phyloP scores from a whole-genome alignment of 2,329 filamentous ascomycete species.

The Penicillium sp. region DNA sequence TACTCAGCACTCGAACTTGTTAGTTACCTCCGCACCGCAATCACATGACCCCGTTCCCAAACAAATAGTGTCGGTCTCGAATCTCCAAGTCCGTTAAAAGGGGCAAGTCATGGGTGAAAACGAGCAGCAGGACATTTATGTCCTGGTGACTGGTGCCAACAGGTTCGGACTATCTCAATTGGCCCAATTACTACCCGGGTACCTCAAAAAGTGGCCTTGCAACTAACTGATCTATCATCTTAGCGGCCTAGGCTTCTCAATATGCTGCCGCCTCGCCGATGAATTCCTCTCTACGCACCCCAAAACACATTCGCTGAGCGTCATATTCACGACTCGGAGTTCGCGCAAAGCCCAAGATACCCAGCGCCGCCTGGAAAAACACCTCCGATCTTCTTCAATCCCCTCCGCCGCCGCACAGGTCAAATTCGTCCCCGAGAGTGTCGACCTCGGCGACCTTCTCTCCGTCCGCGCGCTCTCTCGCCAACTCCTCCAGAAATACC shows the following conservation, averaged over 20 bases:
- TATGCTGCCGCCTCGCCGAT: slow-evolving; percentile 79
- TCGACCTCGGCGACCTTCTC: slow-evolving; percentile 55
- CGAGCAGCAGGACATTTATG: slow-evolving; percentile 35
- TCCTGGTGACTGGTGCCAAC: slow-evolving; percentile 80
- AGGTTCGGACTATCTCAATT: slow-evolving; percentile 54
- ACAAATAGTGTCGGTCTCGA: slow-evolving; percentile 4
- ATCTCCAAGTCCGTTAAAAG: slow-evolving; percentile 3
- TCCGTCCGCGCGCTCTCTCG: slow-evolving; percentile 53
- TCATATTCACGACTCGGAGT: slow-evolving; percentile 80
- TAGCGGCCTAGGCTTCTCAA: slow-evolving; percentile 83
- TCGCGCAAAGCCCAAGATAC: slow-evolving; percentile 69
- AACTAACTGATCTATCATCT: slow-evolving; percentile 7
- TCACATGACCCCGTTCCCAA: slow-evolving; percentile 13
- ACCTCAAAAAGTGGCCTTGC: neutral
- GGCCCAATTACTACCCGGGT: neutral
- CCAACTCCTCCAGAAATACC: slow-evolving; percentile 50
- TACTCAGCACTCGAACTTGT: neutral
- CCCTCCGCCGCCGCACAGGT: slow-evolving; percentile 43
- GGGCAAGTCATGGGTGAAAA: slow-evolving; percentile 15
- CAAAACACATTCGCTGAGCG: slow-evolving; percentile 63
- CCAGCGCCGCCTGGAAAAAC: slow-evolving; percentile 57
- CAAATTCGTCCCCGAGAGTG: slow-evolving; percentile 52
- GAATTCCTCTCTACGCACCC: slow-evolving; percentile 73
- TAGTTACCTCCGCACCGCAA: neutral
- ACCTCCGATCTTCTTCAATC: slow-evolving; percentile 51